Base-by-base conservation (phyloP, 495 filamentous ascomycete species). In the Penicillium subrubescens region DNA sequence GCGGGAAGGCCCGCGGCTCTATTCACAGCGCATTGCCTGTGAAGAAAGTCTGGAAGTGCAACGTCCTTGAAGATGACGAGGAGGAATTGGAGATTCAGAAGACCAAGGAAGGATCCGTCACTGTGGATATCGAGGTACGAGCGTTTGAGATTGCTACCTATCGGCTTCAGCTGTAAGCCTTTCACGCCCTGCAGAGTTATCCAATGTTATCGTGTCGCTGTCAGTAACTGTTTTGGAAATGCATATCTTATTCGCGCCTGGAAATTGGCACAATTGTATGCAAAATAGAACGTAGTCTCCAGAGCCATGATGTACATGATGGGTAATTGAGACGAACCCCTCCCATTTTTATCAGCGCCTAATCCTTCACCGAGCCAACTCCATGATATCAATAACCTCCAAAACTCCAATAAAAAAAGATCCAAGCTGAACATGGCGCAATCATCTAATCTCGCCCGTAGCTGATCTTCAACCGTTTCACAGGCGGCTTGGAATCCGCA, bases 81-180 rank as follows among this genome's bases (percentile, higher is more conserved):
- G 74, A 75, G 62, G 69, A 70, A 52, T 64, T 91, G 67, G 71
- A 77, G 15, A 69, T 88, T 10, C 63, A 76, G 7, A 74, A 79
- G 56, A 66, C 86, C 25, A 74, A 73, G 31, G 75, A 79, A 60
- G 76, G 81, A n/a, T 79, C 81, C 5, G 41, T 57, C 6, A 73
- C 78, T 68, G 83, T 92, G 46, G 71, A 81, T 53, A 83, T 98
- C 67, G 84, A 89, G 39, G 69, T 97, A 66, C 84, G 88, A 76
- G 86, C 94, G 29, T 99, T 97, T 77, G 95, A 99, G 84, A 90
- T 99, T 33, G 91, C 88, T 31, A 96, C 91, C 1, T 97, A 85
- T 72, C 86, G 90, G 71, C 78, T 97, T 69, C 87, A 92, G 73
- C 72, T 98, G 68, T 89, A 69, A 68, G 56, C 34, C 8, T 37